Percentiles rank a stretch among this genome's conserved stretches.
Conservation (phyloP, 192 early-diverging fungal genomes). For the Funneliformis mosseae region DNA sequence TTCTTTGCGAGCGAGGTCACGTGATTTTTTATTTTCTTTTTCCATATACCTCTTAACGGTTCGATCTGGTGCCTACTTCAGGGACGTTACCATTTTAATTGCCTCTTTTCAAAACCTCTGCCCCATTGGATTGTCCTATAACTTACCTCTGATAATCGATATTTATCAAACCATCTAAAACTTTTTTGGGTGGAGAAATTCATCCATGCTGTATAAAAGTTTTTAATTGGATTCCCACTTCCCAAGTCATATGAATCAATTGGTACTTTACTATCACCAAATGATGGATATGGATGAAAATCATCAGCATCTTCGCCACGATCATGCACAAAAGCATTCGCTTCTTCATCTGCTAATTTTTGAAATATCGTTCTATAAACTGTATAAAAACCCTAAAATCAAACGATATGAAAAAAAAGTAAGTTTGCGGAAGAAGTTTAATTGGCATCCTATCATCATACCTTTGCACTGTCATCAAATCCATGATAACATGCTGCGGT, state of each 20-base stretch:
- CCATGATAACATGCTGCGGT: constrained; percentile 70
- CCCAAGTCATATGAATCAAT: constrained; percentile 63
- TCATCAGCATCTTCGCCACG: constrained; percentile 42
- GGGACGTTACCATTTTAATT: not conserved
- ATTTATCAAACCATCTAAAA: constrained; percentile 95
- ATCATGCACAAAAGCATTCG: constrained; percentile 54
- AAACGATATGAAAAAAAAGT: too few relatives aligned
- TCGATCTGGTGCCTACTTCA: constrained; percentile 71
- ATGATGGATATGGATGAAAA: constrained; percentile 50
- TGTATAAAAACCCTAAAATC: constrained; percentile 70
- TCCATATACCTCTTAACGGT: constrained; percentile 82
- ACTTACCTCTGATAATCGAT: constrained; percentile 68
- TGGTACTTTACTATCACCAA: constrained; percentile 69
- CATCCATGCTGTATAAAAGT: constrained; percentile 82
- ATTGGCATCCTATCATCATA: constrained; percentile 26
- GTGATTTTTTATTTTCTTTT: constrained; percentile 83
- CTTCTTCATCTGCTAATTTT: constrained; percentile 80
- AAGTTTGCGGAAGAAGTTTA: not conserved
- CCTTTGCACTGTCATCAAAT: constrained; percentile 64
- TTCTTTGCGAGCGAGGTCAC: constrained; percentile 74
- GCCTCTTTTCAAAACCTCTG: too few relatives aligned
- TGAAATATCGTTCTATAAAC: constrained; percentile 81
- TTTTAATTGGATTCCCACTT: constrained; percentile 52
- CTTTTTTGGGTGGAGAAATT: constrained; percentile 83
- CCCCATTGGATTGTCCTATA: not conserved